Conservation (phyloP, 1,284 basidiomycete genomes). For the Xanthoconium separans region DNA sequence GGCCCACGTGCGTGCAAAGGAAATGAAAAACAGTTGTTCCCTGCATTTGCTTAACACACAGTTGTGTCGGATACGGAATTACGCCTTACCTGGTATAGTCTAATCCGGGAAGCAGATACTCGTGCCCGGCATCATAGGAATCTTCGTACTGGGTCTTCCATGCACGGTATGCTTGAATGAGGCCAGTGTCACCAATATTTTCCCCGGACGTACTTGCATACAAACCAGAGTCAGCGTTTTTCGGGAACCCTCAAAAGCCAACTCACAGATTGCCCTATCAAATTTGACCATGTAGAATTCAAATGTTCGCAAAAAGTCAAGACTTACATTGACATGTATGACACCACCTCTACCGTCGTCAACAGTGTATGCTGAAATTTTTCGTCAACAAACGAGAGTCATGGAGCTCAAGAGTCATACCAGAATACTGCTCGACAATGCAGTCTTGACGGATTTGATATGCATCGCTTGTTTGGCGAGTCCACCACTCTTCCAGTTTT, state of each 20-base stretch:
- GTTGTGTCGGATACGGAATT: background rate
- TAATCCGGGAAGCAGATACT: constrained; percentile 81
- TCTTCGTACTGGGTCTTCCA: constrained; percentile 73
- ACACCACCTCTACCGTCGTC: constrained; percentile 83
- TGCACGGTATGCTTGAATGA: constrained; percentile 85
- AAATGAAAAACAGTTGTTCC: constrained; percentile 90
- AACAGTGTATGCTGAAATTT: constrained; percentile 66
- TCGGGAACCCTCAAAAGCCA: background rate
- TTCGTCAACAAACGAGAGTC: constrained; percentile 8
- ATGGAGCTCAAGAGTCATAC: constrained; percentile 36
- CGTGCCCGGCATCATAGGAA: constrained; percentile 54
- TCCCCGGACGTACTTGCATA: constrained; percentile 74
- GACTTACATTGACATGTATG: constrained; percentile 81
- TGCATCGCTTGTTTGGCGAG: constrained; percentile 76
- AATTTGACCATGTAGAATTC: constrained; percentile 2
- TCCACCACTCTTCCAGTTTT: constrained; percentile 89
- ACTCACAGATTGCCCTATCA: constrained; percentile 70
- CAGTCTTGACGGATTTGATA: constrained; percentile 87
- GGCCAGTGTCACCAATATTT: constrained; percentile 86
- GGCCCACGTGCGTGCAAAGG: constrained; percentile 80
- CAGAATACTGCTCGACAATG: constrained; percentile 85
- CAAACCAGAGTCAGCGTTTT: constrained; percentile 4
- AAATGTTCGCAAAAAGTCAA: background rate
- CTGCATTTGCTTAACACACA: constrained; percentile 37
- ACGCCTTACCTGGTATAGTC: constrained; percentile 60